Evolutionary conservation across 2,329 filamentous ascomycete genomes (phyloP).

Genomic region (Karstenula rhodostoma): DNA sequence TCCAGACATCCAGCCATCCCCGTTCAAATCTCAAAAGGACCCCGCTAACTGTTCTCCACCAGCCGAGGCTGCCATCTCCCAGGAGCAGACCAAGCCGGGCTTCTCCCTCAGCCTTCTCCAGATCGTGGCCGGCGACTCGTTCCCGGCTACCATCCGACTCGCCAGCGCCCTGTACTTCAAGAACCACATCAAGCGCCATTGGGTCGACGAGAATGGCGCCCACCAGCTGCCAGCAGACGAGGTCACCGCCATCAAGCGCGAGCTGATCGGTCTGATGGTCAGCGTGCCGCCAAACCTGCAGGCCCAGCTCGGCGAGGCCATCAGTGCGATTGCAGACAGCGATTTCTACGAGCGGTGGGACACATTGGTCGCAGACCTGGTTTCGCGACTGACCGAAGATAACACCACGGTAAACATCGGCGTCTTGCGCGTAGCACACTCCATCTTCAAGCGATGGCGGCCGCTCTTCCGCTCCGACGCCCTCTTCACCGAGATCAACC

Average conservation of each 20-base stretch:
- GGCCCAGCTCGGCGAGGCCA: constrained; percentile 92
- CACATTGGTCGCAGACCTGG: constrained; percentile 92
- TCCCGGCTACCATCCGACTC: constrained; percentile 80
- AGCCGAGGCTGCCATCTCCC: constrained; percentile 84
- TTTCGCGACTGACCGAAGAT: constrained; percentile 81
- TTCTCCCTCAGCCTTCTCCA: constrained; percentile 88
- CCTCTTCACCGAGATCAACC: constrained; percentile 94
- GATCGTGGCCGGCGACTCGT: constrained; percentile 79
- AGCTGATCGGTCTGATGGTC: constrained; percentile 97
- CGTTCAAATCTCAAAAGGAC: background rate
- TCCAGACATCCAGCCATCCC: background rate
- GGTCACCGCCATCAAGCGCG: constrained; percentile 89
- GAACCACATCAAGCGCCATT: constrained; percentile 95
- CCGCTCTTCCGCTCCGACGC: constrained; percentile 93
- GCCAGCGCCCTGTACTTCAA: constrained; percentile 95
- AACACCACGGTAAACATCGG: constrained; percentile 89
- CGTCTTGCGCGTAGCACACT: constrained; percentile 95
- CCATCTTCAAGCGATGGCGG: constrained; percentile 95
- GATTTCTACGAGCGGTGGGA: constrained; percentile 98
- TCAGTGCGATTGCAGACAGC: constrained; percentile 96
- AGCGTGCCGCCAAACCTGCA: constrained; percentile 86
- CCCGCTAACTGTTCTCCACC: constrained; percentile 34
- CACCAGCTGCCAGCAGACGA: constrained; percentile 87
- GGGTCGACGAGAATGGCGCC: constrained; percentile 92
- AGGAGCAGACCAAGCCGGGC: constrained; percentile 81